Conservation (phyloP, 345 rosid genomes). For the Isatis tinctoria region DNA sequence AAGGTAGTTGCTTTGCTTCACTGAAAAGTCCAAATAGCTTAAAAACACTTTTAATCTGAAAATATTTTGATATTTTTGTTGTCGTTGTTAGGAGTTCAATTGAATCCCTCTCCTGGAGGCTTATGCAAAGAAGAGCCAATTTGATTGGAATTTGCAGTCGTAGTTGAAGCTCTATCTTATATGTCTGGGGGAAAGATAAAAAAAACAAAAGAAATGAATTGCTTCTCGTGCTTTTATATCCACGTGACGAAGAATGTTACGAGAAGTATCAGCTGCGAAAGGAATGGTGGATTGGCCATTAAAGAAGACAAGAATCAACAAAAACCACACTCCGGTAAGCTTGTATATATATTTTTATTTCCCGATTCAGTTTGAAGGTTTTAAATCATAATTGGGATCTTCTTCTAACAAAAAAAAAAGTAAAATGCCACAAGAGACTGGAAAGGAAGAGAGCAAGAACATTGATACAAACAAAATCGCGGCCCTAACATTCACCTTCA, state of each 20-base stretch:
- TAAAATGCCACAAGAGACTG: not conserved
- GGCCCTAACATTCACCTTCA: not conserved
- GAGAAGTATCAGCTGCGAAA: not conserved
- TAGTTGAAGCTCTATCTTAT: not conserved
- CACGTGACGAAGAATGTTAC: not conserved
- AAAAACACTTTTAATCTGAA: too few relatives aligned
- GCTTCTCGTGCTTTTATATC: not conserved
- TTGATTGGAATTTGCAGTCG: not conserved
- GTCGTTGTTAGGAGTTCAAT: not conserved
- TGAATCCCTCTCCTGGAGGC: too few relatives aligned
- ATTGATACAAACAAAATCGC: not conserved
- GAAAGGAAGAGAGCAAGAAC: not conserved
- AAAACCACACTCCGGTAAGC: not conserved
- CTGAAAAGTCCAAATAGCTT: too few relatives aligned
- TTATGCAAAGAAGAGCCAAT: not conserved
- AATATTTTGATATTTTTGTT: not conserved
- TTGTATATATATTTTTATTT: not conserved
- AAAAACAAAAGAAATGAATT: not conserved
- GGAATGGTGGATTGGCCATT: not conserved
- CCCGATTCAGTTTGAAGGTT: not conserved
- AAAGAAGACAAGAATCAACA: not conserved
- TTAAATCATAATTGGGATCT: not conserved
- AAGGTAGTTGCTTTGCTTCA: too few relatives aligned
- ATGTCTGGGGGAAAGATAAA: not conserved
- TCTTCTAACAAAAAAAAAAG: not conserved